Conservation (phyloP, 2,329 filamentous ascomycete species). For the Penicillium sp. region DNA sequence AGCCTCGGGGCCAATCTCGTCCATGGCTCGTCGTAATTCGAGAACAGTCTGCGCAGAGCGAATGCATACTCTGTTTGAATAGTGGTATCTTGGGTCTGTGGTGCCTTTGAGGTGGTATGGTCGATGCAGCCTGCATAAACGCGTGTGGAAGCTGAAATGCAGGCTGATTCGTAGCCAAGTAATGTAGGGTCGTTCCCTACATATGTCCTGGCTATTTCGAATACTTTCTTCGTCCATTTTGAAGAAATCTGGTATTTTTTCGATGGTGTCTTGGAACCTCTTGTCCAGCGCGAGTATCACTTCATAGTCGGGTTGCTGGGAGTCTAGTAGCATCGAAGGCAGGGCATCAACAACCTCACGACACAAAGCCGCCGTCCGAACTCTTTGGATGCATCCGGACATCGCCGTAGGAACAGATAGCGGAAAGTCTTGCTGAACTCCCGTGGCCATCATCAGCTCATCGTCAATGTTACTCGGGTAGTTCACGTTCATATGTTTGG, state of each 20-base stretch:
- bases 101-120: constrained; percentile 22
- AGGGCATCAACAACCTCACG: constrained; percentile 22
- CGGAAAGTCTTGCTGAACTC: constrained; percentile 12
- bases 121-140: constrained; percentile 26
- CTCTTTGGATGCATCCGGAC: constrained; percentile 16
- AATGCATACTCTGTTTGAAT: constrained; percentile 20
- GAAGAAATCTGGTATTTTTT: constrained; percentile 14
- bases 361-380: constrained; percentile 14
- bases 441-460: constrained; percentile 13
- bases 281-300: constrained; percentile 18
- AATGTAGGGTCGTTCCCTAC: constrained; percentile 23
- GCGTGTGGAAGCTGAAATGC: constrained; percentile 22
- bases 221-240: constrained; percentile 19
- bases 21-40: constrained; percentile 20
- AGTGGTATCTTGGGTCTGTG: constrained; percentile 20
- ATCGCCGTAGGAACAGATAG: constrained; percentile 16
- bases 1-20: constrained; percentile 14
- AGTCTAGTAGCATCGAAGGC: constrained; percentile 19
- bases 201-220: constrained; percentile 18
- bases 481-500: constrained; percentile 25
- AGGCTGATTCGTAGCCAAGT: constrained; percentile 18
- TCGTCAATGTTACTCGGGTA: constrained; percentile 24
- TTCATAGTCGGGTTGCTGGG: constrained; percentile 16
- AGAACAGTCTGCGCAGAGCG: constrained; percentile 20
- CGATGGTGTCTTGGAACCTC: constrained; percentile 13